Percentiles rank a stretch among this genome's conserved stretches.
phyloP scores from a whole-genome alignment of 164 flowering plant genomes.

The Vitis riparia region DNA sequence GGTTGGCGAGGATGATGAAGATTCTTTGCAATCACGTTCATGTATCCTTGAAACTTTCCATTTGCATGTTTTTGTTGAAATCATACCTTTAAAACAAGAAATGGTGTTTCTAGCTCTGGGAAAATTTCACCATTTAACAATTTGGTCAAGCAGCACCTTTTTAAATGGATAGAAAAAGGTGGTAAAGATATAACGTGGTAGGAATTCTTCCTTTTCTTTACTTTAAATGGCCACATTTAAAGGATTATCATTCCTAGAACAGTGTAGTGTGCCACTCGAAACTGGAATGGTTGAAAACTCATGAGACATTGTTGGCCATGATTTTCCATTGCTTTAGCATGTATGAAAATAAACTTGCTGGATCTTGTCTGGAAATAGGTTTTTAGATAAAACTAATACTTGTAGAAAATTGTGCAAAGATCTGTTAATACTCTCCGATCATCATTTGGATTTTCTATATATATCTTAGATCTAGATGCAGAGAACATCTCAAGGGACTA shows the following conservation, averaged over 20 bases:
- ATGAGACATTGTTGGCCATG: background rate
- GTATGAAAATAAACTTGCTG: background rate
- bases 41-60: slow-evolving; percentile 55
- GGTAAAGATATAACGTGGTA: too few relatives aligned
- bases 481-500: slow-evolving; percentile 61
- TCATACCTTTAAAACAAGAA: background rate
- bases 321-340: slow-evolving; percentile 3
- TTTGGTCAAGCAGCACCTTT: too few relatives aligned
- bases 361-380: background rate
- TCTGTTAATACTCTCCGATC: too few relatives aligned
- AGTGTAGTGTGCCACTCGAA: background rate
- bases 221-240: too few relatives aligned
- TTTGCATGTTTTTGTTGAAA: background rate
- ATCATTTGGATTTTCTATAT: slow-evolving; percentile 36
- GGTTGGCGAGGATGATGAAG: slow-evolving; percentile 46
- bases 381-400: too few relatives aligned
- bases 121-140: too few relatives aligned
- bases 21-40: slow-evolving; percentile 31
- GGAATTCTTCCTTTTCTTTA: too few relatives aligned
- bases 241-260: too few relatives aligned
- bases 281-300: background rate
- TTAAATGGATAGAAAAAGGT: too few relatives aligned
- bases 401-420: too few relatives aligned
- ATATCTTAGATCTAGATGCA: slow-evolving; percentile 36
- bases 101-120: too few relatives aligned